phyloP scores from a whole-genome alignment of 495 filamentous ascomycete species.

The Lasiosphaeria hispida region DNA sequence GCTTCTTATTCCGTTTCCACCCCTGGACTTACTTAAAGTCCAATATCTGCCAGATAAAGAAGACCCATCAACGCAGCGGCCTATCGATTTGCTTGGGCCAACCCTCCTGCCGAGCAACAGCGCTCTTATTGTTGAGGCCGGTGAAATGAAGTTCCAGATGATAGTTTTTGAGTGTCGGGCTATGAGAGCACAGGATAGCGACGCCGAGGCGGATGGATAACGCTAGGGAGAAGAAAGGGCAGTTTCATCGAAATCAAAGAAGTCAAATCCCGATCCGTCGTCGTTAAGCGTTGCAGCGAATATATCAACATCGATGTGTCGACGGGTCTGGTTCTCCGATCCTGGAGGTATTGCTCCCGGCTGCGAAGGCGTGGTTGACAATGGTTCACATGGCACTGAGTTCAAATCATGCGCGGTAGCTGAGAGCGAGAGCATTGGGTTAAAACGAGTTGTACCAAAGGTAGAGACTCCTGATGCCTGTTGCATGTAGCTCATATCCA shows the following conservation, averaged over 20 bases:
- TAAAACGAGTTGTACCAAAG: not conserved
- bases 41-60: constrained; percentile 2
- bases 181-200: not conserved
- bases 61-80: not conserved
- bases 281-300: not conserved
- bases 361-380: too few species aligned
- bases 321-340: constrained; percentile 1
- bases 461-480: not conserved
- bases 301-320: not conserved
- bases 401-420: not conserved
- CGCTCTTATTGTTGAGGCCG: constrained; percentile 2
- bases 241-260: not conserved
- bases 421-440: constrained; percentile 5
- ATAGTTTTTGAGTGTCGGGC: not conserved
- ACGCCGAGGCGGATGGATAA: not conserved
- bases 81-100: not conserved
- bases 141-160: constrained; percentile 7
- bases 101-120: not conserved
- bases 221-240: not conserved
- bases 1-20: not conserved
- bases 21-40: not conserved
- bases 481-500: too few species aligned
- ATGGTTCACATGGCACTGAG: not conserved
- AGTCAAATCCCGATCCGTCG: not conserved
- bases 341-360: too few species aligned